Evolutionary conservation across 2,329 filamentous ascomycete genomes (phyloP).

Genomic region (Trematosphaeria pertusa): DNA sequence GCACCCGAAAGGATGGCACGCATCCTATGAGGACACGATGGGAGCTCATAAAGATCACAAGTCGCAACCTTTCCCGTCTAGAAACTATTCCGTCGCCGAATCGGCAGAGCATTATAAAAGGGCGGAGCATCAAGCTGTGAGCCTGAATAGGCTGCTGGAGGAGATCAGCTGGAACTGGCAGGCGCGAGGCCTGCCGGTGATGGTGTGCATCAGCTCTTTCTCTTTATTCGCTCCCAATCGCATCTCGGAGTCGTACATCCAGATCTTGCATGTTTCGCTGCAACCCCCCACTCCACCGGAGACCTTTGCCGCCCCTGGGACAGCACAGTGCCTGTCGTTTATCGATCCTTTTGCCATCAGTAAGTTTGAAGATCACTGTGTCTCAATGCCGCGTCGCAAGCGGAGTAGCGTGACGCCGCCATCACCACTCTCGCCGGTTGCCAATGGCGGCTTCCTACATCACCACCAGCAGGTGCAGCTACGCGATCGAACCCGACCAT

Average conservation of each 20-base stretch:
- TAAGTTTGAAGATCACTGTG: slow-evolving; percentile 10
- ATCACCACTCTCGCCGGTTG: not conserved
- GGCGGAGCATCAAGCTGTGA: slow-evolving; percentile 18
- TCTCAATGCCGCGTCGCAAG: slow-evolving; percentile 9
- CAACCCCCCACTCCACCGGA: slow-evolving; percentile 7
- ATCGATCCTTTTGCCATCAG: slow-evolving; percentile 22
- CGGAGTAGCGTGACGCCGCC: slow-evolving; percentile 12
- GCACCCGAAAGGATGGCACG: not conserved
- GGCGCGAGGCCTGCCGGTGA: slow-evolving; percentile 25
- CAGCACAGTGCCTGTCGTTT: slow-evolving; percentile 18
- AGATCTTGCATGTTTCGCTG: slow-evolving; percentile 24
- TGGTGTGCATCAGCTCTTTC: slow-evolving; percentile 31
- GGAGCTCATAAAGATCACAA: not conserved
- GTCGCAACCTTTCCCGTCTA: not conserved
- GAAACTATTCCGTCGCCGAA: slow-evolving; percentile 5
- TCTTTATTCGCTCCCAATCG: slow-evolving; percentile 31
- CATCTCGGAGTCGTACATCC: slow-evolving; percentile 28
- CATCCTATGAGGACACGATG: not conserved
- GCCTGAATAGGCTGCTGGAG: slow-evolving; percentile 24
- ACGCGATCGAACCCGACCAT: slow-evolving; percentile 25
- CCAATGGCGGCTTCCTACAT: slow-evolving; percentile 3
- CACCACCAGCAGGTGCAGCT: slow-evolving; percentile 20
- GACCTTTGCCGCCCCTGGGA: not conserved
- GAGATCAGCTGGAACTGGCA: slow-evolving; percentile 28
- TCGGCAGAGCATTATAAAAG: slow-evolving; percentile 18